A percentile compares a stretch with the other conserved stretches of the same genome.
These are phyloP conservation scores for Calonectria honghensis DNA, from an alignment of 2,329 filamentous ascomycete genomes.

Conservation along the genomic window DNA sequence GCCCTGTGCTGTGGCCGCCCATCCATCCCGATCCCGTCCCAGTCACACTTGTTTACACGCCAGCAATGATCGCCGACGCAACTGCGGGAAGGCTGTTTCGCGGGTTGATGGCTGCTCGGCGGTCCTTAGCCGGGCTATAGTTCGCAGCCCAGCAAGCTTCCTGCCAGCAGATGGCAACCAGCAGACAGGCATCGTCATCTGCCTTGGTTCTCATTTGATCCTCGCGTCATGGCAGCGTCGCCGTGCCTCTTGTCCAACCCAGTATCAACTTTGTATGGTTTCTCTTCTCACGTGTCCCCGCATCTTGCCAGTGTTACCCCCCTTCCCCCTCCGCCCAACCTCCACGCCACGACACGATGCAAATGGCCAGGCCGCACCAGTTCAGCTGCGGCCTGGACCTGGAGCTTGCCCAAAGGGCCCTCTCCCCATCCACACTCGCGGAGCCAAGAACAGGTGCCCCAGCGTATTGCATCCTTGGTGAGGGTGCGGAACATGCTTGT, in stretches of 20 bases:
- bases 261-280: conserved; percentile 51
- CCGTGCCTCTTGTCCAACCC: conserved; percentile 33
- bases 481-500: conserved; percentile 37
- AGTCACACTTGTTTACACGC: conserved; percentile 31
- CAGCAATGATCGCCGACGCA: conserved; percentile 31
- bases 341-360: conserved; percentile 54
- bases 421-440: conserved; percentile 27
- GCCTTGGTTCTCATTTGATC: conserved; percentile 31
- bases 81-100: conserved; percentile 32
- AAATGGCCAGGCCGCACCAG: conserved; percentile 45
- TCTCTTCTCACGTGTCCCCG: conserved; percentile 57
- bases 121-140: neutral
- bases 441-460: conserved; percentile 38
- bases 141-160: neutral
- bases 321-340: conserved; percentile 47
- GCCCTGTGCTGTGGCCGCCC: conserved; percentile 21
- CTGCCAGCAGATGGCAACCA: neutral
- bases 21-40: conserved; percentile 39
- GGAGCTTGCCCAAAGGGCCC: conserved; percentile 47
- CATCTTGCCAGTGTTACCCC: conserved; percentile 48
- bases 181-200: conserved; percentile 33
- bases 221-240: conserved; percentile 52
- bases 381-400: conserved; percentile 48
- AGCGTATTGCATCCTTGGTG: conserved; percentile 34
- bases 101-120: conserved; percentile 17